Evolutionary conservation across 2,329 filamentous ascomycete species (phyloP), one percentile per base, ranked within the genome.

Genomic region (Nothophoma quercina): DNA sequence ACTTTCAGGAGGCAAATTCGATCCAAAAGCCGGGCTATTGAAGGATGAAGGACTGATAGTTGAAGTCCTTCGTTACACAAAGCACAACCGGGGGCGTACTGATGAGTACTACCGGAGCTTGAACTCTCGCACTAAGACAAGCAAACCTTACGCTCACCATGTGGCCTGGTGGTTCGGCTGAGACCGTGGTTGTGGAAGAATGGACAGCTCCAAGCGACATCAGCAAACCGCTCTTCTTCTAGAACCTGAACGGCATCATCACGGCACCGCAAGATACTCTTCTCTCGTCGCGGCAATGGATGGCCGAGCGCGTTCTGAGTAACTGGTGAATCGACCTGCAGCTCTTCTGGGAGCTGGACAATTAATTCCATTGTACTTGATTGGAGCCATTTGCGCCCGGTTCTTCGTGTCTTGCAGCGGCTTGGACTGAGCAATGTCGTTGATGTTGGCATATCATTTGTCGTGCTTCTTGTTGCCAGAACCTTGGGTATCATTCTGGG

Each of bases 81-180:
- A 78, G 51, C 80, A 83, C 47, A 76, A 81, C 56, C 82, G 80
- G 79, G 65, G 71, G n/a, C 74, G 79, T 5, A 77, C 74, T 0
- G 65, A 69, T 0, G 65, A 69, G 2, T 33, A 52, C 0, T 50
- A 44, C 29, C 51, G 4, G 15, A 32, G n/a, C 16, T 18, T 12
- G 15, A 28, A n/a, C n/a, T n/a, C n/a, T n/a, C n/a, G n/a, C n/a
- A n/a, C n/a, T n/a, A n/a, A n/a, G n/a, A n/a, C n/a, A n/a, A n/a
- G n/a, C n/a, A n/a, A n/a, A n/a, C n/a, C n/a, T n/a, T n/a, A n/a
- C n/a, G n/a, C n/a, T n/a, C n/a, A n/a, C n/a, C n/a, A 2, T 29
- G 2, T 32, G n/a, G 26, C 53, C 58, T 5, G 52, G 51, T 5
- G 62, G 65, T 23, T 50, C 33, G 22, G 54, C 58, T 5, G 65